phyloP scores from a whole-genome alignment of 2,329 filamentous ascomycete genomes.

The Aspergillus awamori region DNA sequence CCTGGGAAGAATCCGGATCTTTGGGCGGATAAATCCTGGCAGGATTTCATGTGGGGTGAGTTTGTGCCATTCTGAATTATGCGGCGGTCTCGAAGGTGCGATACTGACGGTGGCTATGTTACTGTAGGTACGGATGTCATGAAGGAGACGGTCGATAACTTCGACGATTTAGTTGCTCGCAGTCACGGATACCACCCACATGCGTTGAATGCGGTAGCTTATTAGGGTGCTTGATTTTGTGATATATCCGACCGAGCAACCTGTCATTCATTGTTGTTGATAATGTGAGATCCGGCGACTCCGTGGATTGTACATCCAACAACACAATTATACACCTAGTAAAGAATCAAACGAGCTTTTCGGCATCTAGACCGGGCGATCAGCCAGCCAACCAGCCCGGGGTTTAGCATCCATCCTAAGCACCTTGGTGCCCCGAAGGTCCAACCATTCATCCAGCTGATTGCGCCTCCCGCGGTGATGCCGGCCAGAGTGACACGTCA shows the following conservation, averaged over 20 bases:
- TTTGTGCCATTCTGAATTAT: neutral
- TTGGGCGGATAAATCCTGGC: neutral
- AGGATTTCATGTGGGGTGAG: constrained; percentile 3
- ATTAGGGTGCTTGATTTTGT: neutral
- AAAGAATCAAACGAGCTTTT: too few relatives aligned
- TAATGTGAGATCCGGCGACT: neutral
- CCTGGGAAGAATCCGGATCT: constrained; percentile 2
- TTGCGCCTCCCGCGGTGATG: neutral
- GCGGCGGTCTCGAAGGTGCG: too few relatives aligned
- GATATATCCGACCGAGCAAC: neutral
- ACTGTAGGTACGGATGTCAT: constrained; percentile 2
- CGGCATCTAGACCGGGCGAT: neutral
- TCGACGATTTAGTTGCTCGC: neutral
- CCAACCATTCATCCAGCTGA: neutral
- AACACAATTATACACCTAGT: too few relatives aligned
- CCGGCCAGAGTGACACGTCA: too few relatives aligned
- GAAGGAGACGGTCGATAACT: neutral
- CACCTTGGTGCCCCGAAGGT: neutral
- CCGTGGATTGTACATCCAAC: too few relatives aligned
- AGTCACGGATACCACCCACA: constrained; percentile 1
- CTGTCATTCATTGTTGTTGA: neutral
- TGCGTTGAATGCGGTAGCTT: neutral
- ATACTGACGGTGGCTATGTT: neutral
- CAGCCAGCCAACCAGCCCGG: neutral
- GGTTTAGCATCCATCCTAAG: neutral